Conservation (phyloP, 2,329 filamentous ascomycete genomes). For the Tolypocladium inflatum region DNA sequence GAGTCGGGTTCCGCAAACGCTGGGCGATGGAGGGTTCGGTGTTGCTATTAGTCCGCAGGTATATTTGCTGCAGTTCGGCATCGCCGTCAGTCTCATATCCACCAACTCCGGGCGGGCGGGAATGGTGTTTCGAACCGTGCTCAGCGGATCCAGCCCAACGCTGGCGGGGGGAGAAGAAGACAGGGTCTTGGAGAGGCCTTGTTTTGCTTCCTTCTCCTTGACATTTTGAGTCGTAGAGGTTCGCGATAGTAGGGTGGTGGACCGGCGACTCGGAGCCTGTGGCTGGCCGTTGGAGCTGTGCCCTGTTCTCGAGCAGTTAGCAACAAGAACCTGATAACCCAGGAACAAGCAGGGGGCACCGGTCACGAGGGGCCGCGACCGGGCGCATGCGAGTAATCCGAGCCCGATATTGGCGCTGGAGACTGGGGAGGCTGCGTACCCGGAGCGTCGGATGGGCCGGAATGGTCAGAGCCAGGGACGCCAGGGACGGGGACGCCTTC, state of each 20-base stretch:
- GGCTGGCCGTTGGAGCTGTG: slow-evolving; percentile 2
- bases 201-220: slow-evolving; percentile 20
- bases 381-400: not conserved
- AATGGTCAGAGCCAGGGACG: slow-evolving; percentile 13
- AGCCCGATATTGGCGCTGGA: not conserved
- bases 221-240: slow-evolving; percentile 49
- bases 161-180: slow-evolving; percentile 13
- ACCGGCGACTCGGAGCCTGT: slow-evolving; percentile 7
- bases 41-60: slow-evolving; percentile 26
- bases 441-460: slow-evolving; percentile 17
- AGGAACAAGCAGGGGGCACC: not conserved
- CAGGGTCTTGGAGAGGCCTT: slow-evolving; percentile 14
- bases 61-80: slow-evolving; percentile 23
- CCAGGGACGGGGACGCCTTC: slow-evolving; percentile 13
- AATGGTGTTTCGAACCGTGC: slow-evolving; percentile 18
- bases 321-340: not conserved
- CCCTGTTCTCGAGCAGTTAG: not conserved
- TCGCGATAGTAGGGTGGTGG: slow-evolving; percentile 28
- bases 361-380: not conserved
- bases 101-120: not conserved
- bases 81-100: not conserved
- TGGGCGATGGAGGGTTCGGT: slow-evolving; percentile 39
- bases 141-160: slow-evolving; percentile 26
- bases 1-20: slow-evolving; percentile 41
- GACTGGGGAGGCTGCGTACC: slow-evolving; percentile 13